Evolutionary conservation across 441 rosid genomes (phyloP).

Genomic region (Eruca vesicaria): DNA sequence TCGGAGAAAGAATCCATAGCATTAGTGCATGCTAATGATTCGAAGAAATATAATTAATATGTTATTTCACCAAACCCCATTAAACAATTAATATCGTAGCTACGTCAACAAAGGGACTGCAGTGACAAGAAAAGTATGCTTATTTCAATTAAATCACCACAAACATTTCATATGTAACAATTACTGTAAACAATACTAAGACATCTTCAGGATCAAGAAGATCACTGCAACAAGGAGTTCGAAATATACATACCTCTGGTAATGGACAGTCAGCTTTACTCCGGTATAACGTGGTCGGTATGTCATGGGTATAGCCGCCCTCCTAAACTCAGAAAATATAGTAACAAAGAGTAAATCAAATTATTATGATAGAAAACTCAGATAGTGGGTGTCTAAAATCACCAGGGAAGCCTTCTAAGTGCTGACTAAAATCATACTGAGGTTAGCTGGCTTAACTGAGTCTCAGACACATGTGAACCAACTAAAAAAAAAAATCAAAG

Average conservation of each 20-base stretch:
- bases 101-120: conserved; percentile 10
- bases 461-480: not conserved
- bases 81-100: not conserved
- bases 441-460: not conserved
- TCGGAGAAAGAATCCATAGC: conserved; percentile 17
- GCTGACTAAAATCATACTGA: not conserved
- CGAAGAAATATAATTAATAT: not conserved
- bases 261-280: conserved; percentile 97
- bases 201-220: conserved; percentile 23
- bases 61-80: not conserved
- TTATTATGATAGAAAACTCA: not conserved
- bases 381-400: not conserved
- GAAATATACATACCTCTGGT: conserved; percentile 63
- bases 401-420: not conserved
- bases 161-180: not conserved
- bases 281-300: conserved; percentile 90
- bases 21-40: not conserved
- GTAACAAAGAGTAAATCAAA: conserved; percentile 4
- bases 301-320: conserved; percentile 82
- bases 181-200: not conserved
- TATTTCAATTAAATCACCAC: not conserved
- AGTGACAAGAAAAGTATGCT: not conserved
- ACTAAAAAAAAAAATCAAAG: not conserved
- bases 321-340: conserved; percentile 46
- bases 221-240: not conserved